These are phyloP conservation scores for Turnera subulata DNA, from an alignment of 345 rosid species.

Conservation along the genomic window DNA sequence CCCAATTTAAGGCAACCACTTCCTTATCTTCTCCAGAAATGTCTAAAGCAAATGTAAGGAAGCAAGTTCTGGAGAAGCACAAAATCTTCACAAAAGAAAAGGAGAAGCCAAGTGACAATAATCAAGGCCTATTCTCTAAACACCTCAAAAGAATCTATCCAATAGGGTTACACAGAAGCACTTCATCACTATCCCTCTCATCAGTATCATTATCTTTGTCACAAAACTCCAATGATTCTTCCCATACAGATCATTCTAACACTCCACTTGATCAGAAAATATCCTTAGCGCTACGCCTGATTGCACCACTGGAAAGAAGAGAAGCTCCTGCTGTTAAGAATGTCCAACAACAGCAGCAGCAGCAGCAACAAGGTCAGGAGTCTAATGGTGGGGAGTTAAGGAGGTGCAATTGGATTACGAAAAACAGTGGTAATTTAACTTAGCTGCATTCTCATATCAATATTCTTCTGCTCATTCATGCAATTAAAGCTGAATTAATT, in stretches of 20 bases:
- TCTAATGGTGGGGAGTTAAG: slow-evolving; percentile 45
- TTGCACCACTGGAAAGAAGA: slow-evolving; percentile 43
- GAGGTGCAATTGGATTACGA: slow-evolving; percentile 92
- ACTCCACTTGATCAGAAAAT: slow-evolving; percentile 54
- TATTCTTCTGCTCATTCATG: background rate
- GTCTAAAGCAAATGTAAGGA: slow-evolving; percentile 36
- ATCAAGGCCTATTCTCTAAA: slow-evolving; percentile 48
- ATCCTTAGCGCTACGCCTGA: slow-evolving; percentile 63
- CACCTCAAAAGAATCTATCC: slow-evolving; percentile 86
- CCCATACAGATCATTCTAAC: slow-evolving; percentile 45
- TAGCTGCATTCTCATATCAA: background rate
- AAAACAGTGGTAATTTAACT: slow-evolving; percentile 57
- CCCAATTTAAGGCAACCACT: slow-evolving; percentile 11
- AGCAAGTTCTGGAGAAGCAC: slow-evolving; percentile 38
- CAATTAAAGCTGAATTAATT: background rate
- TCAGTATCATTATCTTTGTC: slow-evolving; percentile 79
- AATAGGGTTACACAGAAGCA: slow-evolving; percentile 62
- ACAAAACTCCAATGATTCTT: slow-evolving; percentile 80
- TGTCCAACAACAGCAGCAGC: slow-evolving; percentile 26
- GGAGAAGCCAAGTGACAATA: slow-evolving; percentile 22
- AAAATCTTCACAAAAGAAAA: slow-evolving; percentile 25
- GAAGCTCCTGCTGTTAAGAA: slow-evolving; percentile 31
- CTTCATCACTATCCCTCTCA: slow-evolving; percentile 70
- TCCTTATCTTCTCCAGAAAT: slow-evolving; percentile 19
- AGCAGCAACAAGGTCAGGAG: slow-evolving; percentile 29